Evolutionary conservation across 257 asterid genomes (phyloP), one percentile per base, ranked within the genome.

Genomic region (Lycium ferocissimum): DNA sequence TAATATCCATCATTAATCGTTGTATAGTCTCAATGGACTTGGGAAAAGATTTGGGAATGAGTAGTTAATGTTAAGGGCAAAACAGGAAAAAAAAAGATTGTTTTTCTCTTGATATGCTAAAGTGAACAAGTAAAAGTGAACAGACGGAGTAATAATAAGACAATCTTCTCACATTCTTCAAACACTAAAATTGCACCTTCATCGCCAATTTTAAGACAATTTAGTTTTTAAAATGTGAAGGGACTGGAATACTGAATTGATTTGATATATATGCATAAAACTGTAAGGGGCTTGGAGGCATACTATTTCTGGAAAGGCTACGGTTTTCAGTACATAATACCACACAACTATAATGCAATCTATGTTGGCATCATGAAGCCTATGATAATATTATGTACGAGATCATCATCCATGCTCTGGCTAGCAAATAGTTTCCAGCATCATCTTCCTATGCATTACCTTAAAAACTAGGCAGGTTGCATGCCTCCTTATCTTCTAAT

Each of bases 161-260:
- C 81, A 75, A 51, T 14, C 63, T 76, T 51, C 14, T 75, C 81
- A 51, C 82, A 14, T 13, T 72, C 37, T 45, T 73, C 58, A 73
- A 45, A n/a, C 80, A 47, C 80, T 38, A 37, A 17, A 73, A 45
- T 2, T 73, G 80, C n/a, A 58, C 26, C 65, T 58, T 57, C n/a
- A 15, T 57, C 7, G 8, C 33, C 59, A 47, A 20, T 69, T 69
- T 26, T n/a, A 73, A 73, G 58, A 47, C 59, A 73, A 73, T 12
- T 20, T 20, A 45, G 79, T 20, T 45, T 73, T 45, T 45, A 5
- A 76, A 7, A 63, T 0, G 4, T 51, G 82, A 51, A 22, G 61
- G 0, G 53, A 51, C 1, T 6, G 12, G 63, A 76, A 26, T 26
- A 4, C 26, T 51, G 63, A 22, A 76, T 3, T 3, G 81, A 7